Percentiles rank a stretch among this genome's conserved stretches.
phyloP scores from a whole-genome alignment of 208 protist genomes.

The Angomonas desouzai region DNA sequence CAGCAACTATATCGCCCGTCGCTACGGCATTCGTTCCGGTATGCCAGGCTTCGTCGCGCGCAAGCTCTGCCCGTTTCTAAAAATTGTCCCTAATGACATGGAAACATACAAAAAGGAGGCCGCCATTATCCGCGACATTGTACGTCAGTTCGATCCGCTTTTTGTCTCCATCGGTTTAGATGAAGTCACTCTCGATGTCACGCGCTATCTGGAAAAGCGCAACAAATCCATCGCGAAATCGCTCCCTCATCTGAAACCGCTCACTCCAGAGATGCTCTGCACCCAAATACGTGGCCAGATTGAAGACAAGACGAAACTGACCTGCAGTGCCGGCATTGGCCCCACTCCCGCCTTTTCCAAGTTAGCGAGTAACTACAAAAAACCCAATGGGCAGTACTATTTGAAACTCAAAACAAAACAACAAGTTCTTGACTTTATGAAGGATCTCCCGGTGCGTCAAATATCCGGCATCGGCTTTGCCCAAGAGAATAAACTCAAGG shows the following conservation, averaged over 20 bases:
- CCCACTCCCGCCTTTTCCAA: constrained; percentile 78
- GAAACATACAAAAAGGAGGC: constrained; percentile 47
- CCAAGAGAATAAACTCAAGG: constrained; percentile 34
- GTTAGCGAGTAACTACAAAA: constrained; percentile 81
- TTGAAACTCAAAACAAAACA: constrained; percentile 33
- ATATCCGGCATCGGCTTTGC: constrained; percentile 55
- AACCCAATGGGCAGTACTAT: constrained; percentile 89
- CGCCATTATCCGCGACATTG: constrained; percentile 45
- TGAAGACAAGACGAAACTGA: constrained; percentile 44
- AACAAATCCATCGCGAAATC: neutral
- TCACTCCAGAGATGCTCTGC: constrained; percentile 35
- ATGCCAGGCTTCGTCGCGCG: constrained; percentile 93
- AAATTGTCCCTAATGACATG: constrained; percentile 66
- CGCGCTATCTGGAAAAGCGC: constrained; percentile 25
- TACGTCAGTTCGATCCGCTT: constrained; percentile 64
- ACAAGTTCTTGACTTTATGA: constrained; percentile 45
- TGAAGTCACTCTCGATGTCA: constrained; percentile 76
- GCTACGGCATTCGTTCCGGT: constrained; percentile 89
- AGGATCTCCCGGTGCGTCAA: constrained; percentile 37
- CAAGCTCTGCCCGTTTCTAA: constrained; percentile 74
- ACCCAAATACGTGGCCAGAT: constrained; percentile 47
- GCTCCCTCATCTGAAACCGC: neutral
- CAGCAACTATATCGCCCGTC: constrained; percentile 90
- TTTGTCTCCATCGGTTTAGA: constrained; percentile 58
- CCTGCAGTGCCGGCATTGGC: constrained; percentile 67